Evolutionary conservation across 306 rosid species (phyloP).

Genomic region (Citrullus amarus): DNA sequence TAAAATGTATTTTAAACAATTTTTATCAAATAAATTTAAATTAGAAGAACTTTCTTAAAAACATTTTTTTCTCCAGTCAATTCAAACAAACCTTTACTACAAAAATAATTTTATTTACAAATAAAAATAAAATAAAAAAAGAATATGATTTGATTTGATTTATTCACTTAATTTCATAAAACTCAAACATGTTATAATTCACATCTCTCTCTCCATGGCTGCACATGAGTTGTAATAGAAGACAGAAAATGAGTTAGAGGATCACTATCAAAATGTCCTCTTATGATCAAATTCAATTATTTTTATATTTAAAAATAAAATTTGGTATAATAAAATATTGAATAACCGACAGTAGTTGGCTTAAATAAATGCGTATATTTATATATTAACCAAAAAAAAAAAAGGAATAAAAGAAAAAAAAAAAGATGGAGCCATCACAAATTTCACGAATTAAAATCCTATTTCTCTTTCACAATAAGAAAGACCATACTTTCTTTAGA

Average conservation of each 20-base stretch:
- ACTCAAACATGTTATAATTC: too few relatives aligned
- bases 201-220: too few relatives aligned
- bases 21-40: too few relatives aligned
- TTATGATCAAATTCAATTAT: not conserved
- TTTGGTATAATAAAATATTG: not conserved
- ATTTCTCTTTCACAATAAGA: not conserved
- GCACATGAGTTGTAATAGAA: not conserved
- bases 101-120: too few relatives aligned
- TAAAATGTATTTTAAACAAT: too few relatives aligned
- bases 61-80: too few relatives aligned
- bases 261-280: conserved; percentile 2
- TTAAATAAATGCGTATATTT: not conserved
- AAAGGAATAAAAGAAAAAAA: not conserved
- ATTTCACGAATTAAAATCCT: not conserved
- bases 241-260: conserved; percentile 8
- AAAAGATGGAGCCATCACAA: not conserved
- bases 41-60: too few relatives aligned
- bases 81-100: too few relatives aligned
- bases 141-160: too few relatives aligned
- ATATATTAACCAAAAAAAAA: too few relatives aligned
- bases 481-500: not conserved
- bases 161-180: too few relatives aligned
- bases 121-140: too few relatives aligned
- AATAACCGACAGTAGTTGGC: conserved; percentile 10
- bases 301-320: not conserved